A percentile compares a stretch with the other conserved stretches of the same genome.
Conservation (phyloP, 768 basidiomycete species). For the Fomitopsis serialis region DNA sequence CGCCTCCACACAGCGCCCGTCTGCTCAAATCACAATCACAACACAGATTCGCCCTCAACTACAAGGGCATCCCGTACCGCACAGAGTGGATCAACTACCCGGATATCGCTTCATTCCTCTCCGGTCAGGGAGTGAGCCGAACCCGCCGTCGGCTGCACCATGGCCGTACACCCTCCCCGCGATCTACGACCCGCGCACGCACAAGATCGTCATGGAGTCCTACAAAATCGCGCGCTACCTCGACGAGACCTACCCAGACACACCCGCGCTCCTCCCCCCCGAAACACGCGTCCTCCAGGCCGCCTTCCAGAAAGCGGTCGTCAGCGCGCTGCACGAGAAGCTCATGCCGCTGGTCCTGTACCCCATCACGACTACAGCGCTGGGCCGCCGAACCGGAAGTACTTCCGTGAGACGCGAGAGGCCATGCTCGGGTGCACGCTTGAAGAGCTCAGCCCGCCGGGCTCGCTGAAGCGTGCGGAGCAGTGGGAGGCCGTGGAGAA, state of each 20-base stretch:
- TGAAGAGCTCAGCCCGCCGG: constrained; percentile 23
- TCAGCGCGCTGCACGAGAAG: neutral
- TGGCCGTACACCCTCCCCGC: constrained; percentile 21
- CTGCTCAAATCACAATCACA: too few relatives aligned
- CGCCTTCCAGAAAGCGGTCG: constrained; percentile 17
- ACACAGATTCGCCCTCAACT: constrained; percentile 28
- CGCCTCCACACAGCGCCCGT: neutral
- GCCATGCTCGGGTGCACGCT: constrained; percentile 26
- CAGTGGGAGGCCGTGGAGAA: neutral
- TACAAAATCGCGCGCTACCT: constrained; percentile 23
- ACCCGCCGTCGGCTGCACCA: constrained; percentile 18
- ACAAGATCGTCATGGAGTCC: constrained; percentile 20
- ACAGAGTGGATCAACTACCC: constrained; percentile 50
- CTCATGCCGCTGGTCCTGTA: constrained; percentile 11
- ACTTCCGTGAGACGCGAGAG: constrained; percentile 32
- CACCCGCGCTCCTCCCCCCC: constrained; percentile 28
- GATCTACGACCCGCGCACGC: constrained; percentile 24
- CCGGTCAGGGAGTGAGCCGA: constrained; percentile 35
- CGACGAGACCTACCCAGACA: constrained; percentile 24
- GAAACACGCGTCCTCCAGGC: constrained; percentile 25
- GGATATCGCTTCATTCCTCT: constrained; percentile 35
- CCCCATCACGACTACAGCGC: neutral
- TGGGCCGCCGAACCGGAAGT: constrained; percentile 14
- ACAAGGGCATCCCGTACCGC: constrained; percentile 37
- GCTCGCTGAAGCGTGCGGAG: constrained; percentile 6